Evolutionary conservation across 164 flowering plant species (phyloP).

Genomic region (Hamamelis virginiana): DNA sequence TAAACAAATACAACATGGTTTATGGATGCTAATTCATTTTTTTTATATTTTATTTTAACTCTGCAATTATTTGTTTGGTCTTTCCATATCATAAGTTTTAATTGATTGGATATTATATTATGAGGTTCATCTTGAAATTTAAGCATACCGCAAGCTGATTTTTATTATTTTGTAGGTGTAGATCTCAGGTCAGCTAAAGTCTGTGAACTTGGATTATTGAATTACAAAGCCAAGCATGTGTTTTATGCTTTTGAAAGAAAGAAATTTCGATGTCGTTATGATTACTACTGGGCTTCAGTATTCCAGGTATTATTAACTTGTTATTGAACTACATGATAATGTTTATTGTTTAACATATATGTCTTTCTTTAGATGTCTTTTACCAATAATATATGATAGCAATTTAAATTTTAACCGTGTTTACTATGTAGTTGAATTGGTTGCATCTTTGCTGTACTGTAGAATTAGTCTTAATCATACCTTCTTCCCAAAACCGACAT

Average conservation of each 20-base stretch:
- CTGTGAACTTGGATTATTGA: constrained; percentile 80
- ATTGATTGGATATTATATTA: neutral
- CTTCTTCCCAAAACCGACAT: too few relatives aligned
- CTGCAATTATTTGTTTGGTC: neutral
- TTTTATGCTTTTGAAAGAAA: constrained; percentile 55
- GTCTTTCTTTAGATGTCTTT: too few relatives aligned
- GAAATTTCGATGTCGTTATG: constrained; percentile 79
- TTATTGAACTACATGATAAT: neutral
- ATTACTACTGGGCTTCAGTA: constrained; percentile 96
- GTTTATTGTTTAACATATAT: neutral
- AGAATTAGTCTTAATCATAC: too few relatives aligned
- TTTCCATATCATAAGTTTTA: neutral
- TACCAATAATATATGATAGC: too few relatives aligned
- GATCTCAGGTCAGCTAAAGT: constrained; percentile 90
- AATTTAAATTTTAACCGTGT: too few relatives aligned
- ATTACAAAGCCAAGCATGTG: constrained; percentile 70
- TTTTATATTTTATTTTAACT: neutral
- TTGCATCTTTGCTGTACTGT: too few relatives aligned
- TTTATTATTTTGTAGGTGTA: constrained; percentile 54
- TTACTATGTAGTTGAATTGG: too few relatives aligned
- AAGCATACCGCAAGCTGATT: neutral
- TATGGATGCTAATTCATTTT: too few relatives aligned
- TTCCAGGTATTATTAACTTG: constrained; percentile 51
- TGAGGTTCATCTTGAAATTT: neutral
- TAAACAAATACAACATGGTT: neutral